phyloP scores from a whole-genome alignment of 306 rosid genomes.

The Prunus davidiana region DNA sequence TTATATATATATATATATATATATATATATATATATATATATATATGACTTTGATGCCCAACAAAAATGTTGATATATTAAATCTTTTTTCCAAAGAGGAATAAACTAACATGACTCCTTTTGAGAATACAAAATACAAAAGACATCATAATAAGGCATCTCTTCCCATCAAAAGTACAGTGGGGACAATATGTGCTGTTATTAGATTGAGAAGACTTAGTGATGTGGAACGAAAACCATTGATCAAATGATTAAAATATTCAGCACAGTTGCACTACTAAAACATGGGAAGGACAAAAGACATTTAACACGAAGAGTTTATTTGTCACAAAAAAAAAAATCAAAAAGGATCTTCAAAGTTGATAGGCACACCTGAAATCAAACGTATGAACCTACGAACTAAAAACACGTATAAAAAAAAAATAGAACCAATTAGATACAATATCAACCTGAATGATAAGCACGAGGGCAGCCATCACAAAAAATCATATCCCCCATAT shows the following conservation, averaged over 20 bases:
- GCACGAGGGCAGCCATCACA: conserved; percentile 95
- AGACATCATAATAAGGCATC: not conserved
- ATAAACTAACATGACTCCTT: not conserved
- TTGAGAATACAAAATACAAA: no score
- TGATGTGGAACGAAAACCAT: not conserved
- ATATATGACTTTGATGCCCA: not conserved
- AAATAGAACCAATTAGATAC: not conserved
- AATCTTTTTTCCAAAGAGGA: not conserved
- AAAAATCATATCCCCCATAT: conserved; percentile 78
- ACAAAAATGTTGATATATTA: not conserved
- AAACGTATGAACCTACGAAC: not conserved
- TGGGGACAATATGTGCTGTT: not conserved
- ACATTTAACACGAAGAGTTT: no score
- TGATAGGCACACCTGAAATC: not conserved
- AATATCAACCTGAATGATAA: conserved; percentile 73
- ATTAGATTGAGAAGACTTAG: not conserved
- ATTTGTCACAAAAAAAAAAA: not conserved
- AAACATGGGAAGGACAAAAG: not conserved
- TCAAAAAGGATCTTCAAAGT: not conserved
- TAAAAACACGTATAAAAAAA: not conserved
- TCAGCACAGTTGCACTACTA: not conserved
- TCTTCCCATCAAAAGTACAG: not conserved
- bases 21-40: not conserved
- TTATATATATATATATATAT: not conserved
- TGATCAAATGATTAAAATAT: not conserved